A percentile compares a stretch with the other conserved stretches of the same genome.
phyloP scores from a whole-genome alignment of 192 early-diverging fungal genomes.

The Chytriomyces sp. region DNA sequence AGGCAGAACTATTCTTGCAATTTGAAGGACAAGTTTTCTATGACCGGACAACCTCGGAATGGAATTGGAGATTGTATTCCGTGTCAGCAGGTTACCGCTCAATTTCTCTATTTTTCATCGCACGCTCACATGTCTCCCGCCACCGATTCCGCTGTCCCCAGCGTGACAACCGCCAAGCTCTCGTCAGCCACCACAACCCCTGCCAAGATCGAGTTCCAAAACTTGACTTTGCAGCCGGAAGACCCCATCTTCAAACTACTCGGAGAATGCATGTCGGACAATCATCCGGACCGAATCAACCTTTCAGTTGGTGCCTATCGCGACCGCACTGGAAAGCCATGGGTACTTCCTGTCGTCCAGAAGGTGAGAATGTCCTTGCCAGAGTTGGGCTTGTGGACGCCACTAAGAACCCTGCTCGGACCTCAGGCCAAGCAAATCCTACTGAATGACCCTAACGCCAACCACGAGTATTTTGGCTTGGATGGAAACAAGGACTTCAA shows the following conservation, averaged over 20 bases:
- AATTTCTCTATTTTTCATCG: too few relatives aligned
- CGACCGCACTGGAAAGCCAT: slow-evolving; percentile 88
- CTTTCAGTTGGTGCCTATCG: slow-evolving; percentile 96
- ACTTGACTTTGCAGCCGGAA: slow-evolving; percentile 49
- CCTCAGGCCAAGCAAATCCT: slow-evolving; percentile 75
- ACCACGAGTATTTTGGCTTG: slow-evolving; percentile 95
- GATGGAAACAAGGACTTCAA: slow-evolving; percentile 78
- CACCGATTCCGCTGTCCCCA: background rate
- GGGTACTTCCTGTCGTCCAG: slow-evolving; percentile 90
- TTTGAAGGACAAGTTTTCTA: too few relatives aligned
- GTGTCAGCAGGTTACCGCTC: too few relatives aligned
- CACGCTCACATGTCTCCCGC: background rate
- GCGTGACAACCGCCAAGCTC: background rate
- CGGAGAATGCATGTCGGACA: slow-evolving; percentile 79
- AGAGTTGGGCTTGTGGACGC: background rate
- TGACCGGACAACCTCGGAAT: too few relatives aligned
- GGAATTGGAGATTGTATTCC: too few relatives aligned
- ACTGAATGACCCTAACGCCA: slow-evolving; percentile 62
- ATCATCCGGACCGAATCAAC: slow-evolving; percentile 79
- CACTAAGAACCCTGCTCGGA: background rate
- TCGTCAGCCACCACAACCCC: background rate
- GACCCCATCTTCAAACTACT: slow-evolving; percentile 94
- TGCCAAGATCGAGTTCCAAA: background rate
- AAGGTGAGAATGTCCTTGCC: slow-evolving; percentile 59
- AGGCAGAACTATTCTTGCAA: too few relatives aligned